A percentile compares a stretch with the other conserved stretches of the same genome.
Evolutionary conservation across 352 stramenopile genomes (phyloP).

Genomic region (Phytophthora pinifolia): DNA sequence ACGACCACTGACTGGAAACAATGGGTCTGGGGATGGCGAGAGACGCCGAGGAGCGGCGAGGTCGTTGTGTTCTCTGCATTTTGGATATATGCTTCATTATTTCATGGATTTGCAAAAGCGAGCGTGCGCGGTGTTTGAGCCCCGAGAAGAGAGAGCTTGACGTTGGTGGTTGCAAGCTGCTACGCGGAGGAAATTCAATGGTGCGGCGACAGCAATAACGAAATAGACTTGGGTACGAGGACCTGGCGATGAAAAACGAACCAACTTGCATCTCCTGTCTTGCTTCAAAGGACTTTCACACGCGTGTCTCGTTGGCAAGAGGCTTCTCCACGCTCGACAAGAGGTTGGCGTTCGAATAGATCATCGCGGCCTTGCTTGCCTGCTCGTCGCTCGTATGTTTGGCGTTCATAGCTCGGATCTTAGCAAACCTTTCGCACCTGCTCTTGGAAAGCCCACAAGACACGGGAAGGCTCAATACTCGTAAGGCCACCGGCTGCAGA

Average conservation of each 20-base stretch:
- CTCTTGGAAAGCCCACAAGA: slow-evolving; percentile 52
- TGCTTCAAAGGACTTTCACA: slow-evolving; percentile 22
- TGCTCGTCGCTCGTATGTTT: slow-evolving; percentile 77
- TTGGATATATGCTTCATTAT: slow-evolving; percentile 43
- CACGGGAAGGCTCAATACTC: slow-evolving; percentile 59
- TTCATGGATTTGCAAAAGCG: slow-evolving; percentile 36
- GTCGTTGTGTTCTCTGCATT: slow-evolving; percentile 46
- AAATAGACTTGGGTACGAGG: slow-evolving; percentile 38
- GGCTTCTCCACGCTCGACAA: slow-evolving; percentile 36
- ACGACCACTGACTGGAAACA: slow-evolving; percentile 19
- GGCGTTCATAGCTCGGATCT: slow-evolving; percentile 51
- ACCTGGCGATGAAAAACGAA: slow-evolving; percentile 20
- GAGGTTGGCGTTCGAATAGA: slow-evolving; percentile 71
- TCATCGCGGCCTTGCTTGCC: slow-evolving; percentile 64
- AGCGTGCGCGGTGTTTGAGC: slow-evolving; percentile 22
- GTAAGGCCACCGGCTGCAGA: slow-evolving; percentile 61
- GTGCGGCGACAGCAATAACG: slow-evolving; percentile 31
- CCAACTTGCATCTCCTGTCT: slow-evolving; percentile 6
- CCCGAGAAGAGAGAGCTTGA: slow-evolving; percentile 28
- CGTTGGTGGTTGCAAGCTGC: slow-evolving; percentile 18
- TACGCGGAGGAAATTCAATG: slow-evolving; percentile 26
- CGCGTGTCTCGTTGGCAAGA: slow-evolving; percentile 49
- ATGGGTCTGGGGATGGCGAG: slow-evolving; percentile 16
- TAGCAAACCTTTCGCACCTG: slow-evolving; percentile 58
- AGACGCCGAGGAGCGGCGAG: slow-evolving; percentile 19